Base-by-base conservation (phyloP, 129 eudicot genomes). In the Cynara cardunculus region DNA sequence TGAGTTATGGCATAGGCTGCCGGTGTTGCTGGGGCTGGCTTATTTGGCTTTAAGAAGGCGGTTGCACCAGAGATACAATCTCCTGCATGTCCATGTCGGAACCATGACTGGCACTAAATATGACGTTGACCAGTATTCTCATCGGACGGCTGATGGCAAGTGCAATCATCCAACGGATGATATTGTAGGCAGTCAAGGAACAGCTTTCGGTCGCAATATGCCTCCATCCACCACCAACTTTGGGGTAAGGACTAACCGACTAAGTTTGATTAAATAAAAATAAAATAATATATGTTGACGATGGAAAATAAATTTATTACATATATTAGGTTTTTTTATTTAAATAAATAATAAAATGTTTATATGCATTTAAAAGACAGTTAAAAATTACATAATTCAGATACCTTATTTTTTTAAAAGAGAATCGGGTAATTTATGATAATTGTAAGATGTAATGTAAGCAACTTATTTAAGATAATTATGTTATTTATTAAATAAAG, bases 191-290 rank as follows among this genome's bases (percentile, higher is more conserved):
- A 89, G 92, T 69, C 78, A 75, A 62, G 92, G 92, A 53, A 89
- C 89, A 7, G 41, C 84, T 72, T 83, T 86, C 41, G 92, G 92
- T 22, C 88, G 92, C 61, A 89, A 86, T 41, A 89, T 89, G 92
- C 92, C 83, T 65, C 88, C 89, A 71, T 81, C 88, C 25, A 84
- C 87, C 61, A 81, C 89, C 26, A 68, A 59, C 37, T 86, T 74
- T 25, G 89, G 81, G 88, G 89, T 89, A 81, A 83, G 74, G 22
- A 8, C 34, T 0, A 18, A n/a, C 3, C 3, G n/a, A n/a, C n/a
- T 62, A n/a, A 3, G 34, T 76, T 4, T 12, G 49, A 12, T 41
- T 74, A 7, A 16, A 61, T 75, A 41, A 11, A 49, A 49, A 13
- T 46, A 14, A 4, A 4, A 46, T 12, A 41, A 41, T 41, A 11